phyloP scores from a whole-genome alignment of 1,284 basidiomycete genomes.

The Rhodotorula mucilaginosa region DNA sequence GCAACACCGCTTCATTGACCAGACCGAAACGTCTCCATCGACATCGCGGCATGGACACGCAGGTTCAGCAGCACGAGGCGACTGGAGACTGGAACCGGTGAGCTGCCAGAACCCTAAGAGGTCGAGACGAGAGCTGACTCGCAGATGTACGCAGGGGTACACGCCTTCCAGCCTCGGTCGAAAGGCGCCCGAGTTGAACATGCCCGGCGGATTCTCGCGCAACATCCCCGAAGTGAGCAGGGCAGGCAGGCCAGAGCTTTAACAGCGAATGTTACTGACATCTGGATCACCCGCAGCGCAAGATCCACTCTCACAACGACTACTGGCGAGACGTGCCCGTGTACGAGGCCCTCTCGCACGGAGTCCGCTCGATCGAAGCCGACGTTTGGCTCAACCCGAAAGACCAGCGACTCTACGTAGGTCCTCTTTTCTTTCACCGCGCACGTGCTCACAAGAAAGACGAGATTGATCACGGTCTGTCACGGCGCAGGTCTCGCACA shows the following conservation, averaged over 20 bases:
- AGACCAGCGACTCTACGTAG: conserved; percentile 40
- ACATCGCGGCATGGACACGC: not conserved
- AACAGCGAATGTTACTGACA: too few relatives aligned
- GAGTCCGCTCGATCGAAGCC: conserved; percentile 40
- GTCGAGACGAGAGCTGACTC: not conserved
- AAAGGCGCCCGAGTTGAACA: conserved; percentile 12
- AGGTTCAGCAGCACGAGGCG: conserved; percentile 8
- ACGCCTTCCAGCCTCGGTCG: conserved; percentile 15
- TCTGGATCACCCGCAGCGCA: conserved; percentile 10
- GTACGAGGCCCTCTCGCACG: conserved; percentile 41
- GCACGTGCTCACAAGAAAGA: too few relatives aligned
- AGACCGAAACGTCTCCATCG: not conserved
- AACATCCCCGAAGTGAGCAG: conserved; percentile 20
- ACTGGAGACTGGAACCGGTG: conserved; percentile 18
- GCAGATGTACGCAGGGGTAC: not conserved
- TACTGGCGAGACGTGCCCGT: conserved; percentile 41
- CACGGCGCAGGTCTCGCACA: conserved; percentile 36
- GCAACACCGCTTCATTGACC: too few relatives aligned
- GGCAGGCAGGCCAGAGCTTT: too few relatives aligned
- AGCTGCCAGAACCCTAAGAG: not conserved
- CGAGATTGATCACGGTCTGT: too few relatives aligned
- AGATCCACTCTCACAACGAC: conserved; percentile 45
- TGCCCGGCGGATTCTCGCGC: conserved; percentile 22
- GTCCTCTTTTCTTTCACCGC: conserved; percentile 3
- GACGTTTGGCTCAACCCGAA: conserved; percentile 44